phyloP scores from a whole-genome alignment of 768 basidiomycete genomes.

The Asterophora lycoperdoides region DNA sequence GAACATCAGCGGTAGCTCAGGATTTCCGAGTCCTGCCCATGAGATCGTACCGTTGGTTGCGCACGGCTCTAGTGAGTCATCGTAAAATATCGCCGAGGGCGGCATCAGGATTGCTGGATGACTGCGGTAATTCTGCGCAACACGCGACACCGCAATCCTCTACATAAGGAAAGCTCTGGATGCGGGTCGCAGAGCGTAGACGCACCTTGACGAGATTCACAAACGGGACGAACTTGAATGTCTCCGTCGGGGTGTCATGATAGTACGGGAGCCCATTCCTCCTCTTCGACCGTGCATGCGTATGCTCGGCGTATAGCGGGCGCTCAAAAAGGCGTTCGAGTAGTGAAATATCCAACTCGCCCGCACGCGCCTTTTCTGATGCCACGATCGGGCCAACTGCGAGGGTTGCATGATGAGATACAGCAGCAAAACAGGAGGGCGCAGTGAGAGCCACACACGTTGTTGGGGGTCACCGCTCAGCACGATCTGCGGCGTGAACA shows the following conservation, averaged over 20 bases:
- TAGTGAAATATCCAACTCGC: conserved; percentile 45
- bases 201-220: conserved; percentile 42
- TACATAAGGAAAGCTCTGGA: not conserved
- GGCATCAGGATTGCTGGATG: conserved; percentile 53
- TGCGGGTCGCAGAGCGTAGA: too few relatives aligned
- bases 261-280: not conserved
- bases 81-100: conserved; percentile 50
- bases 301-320: conserved; percentile 32
- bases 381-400: conserved; percentile 47
- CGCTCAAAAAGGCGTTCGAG: conserved; percentile 45
- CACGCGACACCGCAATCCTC: not conserved
- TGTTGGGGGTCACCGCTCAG: conserved; percentile 52
- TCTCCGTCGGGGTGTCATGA: not conserved
- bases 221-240: conserved; percentile 27
- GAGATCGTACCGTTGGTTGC: conserved; percentile 38
- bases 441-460: conserved; percentile 25
- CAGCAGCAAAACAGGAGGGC: not conserved
- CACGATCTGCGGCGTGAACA: conserved; percentile 38
- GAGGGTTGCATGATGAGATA: too few relatives aligned
- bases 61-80: conserved; percentile 42
- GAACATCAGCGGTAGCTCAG: conserved; percentile 40
- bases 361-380: conserved; percentile 39
- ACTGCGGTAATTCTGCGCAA: conserved; percentile 41
- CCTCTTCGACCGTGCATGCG: conserved; percentile 13
- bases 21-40: conserved; percentile 39